phyloP scores from a whole-genome alignment of 2,329 filamentous ascomycete species.

The Trichoderma atroviride region DNA sequence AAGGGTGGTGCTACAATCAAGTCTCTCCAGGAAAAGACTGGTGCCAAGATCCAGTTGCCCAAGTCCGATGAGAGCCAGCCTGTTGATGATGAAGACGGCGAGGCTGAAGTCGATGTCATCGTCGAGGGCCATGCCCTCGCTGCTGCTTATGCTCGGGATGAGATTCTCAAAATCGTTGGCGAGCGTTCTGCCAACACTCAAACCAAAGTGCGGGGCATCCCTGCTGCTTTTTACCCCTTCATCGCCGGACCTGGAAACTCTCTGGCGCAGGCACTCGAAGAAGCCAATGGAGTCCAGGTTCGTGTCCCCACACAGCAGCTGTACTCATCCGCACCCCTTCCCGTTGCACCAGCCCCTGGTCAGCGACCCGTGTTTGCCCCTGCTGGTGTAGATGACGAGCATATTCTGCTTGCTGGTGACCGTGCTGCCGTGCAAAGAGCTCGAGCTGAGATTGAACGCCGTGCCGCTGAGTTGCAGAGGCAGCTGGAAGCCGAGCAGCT shows the following conservation, averaged over 20 bases:
- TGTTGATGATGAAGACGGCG: constrained; percentile 68
- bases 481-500: constrained; percentile 78
- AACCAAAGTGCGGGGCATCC: constrained; percentile 79
- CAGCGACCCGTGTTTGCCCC: constrained; percentile 71
- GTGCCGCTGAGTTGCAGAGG: constrained; percentile 73
- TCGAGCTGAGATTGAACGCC: constrained; percentile 77
- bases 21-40: constrained; percentile 83
- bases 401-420: constrained; percentile 86
- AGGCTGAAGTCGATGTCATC: constrained; percentile 79
- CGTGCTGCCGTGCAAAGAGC: constrained; percentile 78
- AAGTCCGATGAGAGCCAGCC: constrained; percentile 68
- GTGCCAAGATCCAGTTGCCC: constrained; percentile 87
- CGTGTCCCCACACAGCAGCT: constrained; percentile 81
- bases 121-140: constrained; percentile 92
- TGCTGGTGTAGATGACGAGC: constrained; percentile 67
- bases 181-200: constrained; percentile 83
- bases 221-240: constrained; percentile 93
- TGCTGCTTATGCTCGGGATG: constrained; percentile 78
- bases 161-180: constrained; percentile 84
- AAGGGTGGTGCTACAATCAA: constrained; percentile 89
- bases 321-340: constrained; percentile 71
- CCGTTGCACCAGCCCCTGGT: constrained; percentile 62
- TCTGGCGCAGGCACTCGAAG: constrained; percentile 69
- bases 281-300: constrained; percentile 76
- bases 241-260: constrained; percentile 79